Evolutionary conservation across 2,329 filamentous ascomycete genomes (phyloP).

Genomic region (Exophiala sp.): DNA sequence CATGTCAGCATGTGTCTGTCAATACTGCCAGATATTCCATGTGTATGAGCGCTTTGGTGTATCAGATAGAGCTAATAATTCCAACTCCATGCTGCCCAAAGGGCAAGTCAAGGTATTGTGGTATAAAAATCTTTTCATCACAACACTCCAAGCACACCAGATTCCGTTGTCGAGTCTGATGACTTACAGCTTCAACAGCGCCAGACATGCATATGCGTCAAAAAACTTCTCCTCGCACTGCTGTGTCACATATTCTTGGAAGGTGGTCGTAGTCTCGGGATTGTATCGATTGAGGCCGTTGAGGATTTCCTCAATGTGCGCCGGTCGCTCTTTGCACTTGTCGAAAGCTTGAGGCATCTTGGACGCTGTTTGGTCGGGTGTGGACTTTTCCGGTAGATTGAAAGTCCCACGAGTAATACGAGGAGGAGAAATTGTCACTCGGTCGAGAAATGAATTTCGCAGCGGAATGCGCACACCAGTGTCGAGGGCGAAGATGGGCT

Average conservation of each 20-base stretch:
- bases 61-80: slow-evolving; percentile 71
- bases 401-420: too few relatives aligned
- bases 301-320: slow-evolving; percentile 87
- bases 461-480: slow-evolving; percentile 3
- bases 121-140: slow-evolving; percentile 66
- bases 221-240: slow-evolving; percentile 94
- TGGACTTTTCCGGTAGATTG: too few relatives aligned
- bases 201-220: slow-evolving; percentile 95
- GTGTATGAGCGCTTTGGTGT: too few relatives aligned
- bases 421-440: too few relatives aligned
- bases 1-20: slow-evolving; percentile 15
- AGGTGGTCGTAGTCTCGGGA: slow-evolving; percentile 85
- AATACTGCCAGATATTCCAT: too few relatives aligned
- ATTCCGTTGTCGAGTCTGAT: not conserved
- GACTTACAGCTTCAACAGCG: slow-evolving; percentile 85
- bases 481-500: too few relatives aligned
- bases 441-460: slow-evolving; percentile 13
- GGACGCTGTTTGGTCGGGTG: not conserved
- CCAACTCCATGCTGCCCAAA: slow-evolving; percentile 58
- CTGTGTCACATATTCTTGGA: slow-evolving; percentile 89
- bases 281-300: slow-evolving; percentile 98
- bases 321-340: slow-evolving; percentile 84
- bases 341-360: slow-evolving; percentile 55
- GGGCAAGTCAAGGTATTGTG: slow-evolving; percentile 88
- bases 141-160: slow-evolving; percentile 28